Conservation (phyloP, 1,284 basidiomycete species). For the Sanghuangporus sanghuang region DNA sequence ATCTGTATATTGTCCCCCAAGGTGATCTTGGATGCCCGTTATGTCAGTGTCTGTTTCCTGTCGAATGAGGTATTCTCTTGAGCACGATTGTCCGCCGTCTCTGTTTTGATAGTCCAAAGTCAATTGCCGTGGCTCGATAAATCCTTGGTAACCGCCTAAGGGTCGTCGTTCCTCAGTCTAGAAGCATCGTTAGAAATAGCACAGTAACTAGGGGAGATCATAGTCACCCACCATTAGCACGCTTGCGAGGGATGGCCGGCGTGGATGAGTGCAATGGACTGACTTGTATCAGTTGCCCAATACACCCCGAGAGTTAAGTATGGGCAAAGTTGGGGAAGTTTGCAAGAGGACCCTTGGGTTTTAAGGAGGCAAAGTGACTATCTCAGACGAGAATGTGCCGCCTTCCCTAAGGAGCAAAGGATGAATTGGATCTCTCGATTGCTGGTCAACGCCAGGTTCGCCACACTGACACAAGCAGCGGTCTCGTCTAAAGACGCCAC, state of each 20-base stretch:
- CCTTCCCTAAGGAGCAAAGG: background rate
- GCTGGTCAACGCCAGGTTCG: background rate
- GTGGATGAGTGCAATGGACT: slow-evolving; percentile 5
- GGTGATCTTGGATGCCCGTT: background rate
- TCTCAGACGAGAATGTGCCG: background rate
- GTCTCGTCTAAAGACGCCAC: too few relatives aligned
- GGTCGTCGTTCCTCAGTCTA: background rate
- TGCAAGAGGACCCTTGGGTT: background rate
- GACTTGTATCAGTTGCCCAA: background rate
- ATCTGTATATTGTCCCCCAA: background rate
- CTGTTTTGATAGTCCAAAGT: background rate
- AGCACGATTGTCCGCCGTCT: background rate
- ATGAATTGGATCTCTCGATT: background rate
- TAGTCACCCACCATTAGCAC: slow-evolving; percentile 1
- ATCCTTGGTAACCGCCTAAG: background rate
- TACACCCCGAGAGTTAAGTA: slow-evolving; percentile 10
- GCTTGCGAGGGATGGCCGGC: background rate
- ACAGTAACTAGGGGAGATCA: background rate
- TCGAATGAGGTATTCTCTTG: background rate
- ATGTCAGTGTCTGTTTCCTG: background rate
- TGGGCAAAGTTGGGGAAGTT: slow-evolving; percentile 3
- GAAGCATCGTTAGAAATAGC: background rate
- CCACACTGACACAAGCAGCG: background rate
- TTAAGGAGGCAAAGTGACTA: slow-evolving; percentile 8
- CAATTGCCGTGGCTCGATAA: slow-evolving; percentile 5